Evolutionary conservation across 163 green algal species (phyloP), one percentile per base, ranked within the genome.

Genomic region (Botryococcus braunii): DNA sequence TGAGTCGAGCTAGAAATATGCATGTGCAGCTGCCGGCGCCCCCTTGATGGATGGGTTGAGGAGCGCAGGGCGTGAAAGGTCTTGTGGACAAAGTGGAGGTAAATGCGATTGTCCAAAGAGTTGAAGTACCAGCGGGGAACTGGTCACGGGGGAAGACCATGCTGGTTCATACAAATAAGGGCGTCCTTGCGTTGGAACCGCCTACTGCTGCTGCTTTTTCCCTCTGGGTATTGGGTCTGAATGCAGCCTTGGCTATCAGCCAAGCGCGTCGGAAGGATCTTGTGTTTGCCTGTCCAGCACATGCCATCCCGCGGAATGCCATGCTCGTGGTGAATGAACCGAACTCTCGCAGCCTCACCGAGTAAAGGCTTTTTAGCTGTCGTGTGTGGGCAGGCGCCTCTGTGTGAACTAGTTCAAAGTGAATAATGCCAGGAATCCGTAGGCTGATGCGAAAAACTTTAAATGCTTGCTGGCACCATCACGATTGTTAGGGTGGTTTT

Each of bases 221-320:
- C 34, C 35, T 38, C 23, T 69, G 63, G 63, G 62, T 68, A 17
- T 43, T 68, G 35, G 63, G 63, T 23, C 63, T 69, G 5, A 69
- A 69, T 35, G 63, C 63, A 4, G 63, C 63, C 34, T 48, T 69
- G 5, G 63, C 34, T 17, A 35, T 25, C 46, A 48, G 46, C 63
- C 34, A 61, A 25, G 61, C 46, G 5, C 7, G 31, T 13, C 29
- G 63, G 0, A 60, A 61, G 31, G 63, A 69, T 6, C 35, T 38
- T 6, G 17, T 69, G 6, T 37, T 60, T 11, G 11, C 29, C 32
- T 48, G 34, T 21, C 46, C 63, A 0, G 63, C 47, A n/a, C 63
- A 46, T 35, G n/a, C 46, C 13, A 69, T 69, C 63, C 63, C 63
- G 25, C 63, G 63, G 32, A 69, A 69, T 35, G 37, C 63, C 5